Base-by-base conservation (phyloP, 306 rosid genomes). In the Carpinus viminea region DNA sequence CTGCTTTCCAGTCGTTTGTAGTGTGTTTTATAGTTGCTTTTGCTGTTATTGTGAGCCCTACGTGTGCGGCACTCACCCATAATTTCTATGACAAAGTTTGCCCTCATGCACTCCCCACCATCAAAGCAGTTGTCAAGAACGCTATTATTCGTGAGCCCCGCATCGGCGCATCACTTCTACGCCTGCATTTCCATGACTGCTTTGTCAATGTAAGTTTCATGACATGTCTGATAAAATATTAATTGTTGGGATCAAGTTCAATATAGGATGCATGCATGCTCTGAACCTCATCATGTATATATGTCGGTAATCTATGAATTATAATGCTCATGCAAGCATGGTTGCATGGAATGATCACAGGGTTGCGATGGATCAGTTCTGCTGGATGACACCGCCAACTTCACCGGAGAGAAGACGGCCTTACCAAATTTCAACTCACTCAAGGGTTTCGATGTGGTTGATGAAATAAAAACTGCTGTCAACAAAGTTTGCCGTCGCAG, bases 351-450 rank as follows among this genome's bases (percentile, higher is more conserved):
- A 41, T 66, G 26, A 28, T 68, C 8, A 4, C 64, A 91, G 91
- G 93, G 96, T 2, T 91, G 96, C n/a, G 96, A 89, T 82, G 96
- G 90, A 68, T 91, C 96, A 7, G 12, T 89, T 78, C 70, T 91
- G 64, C 82, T 89, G 1, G 90, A 91, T 45, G 93, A 89, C 43
- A 84, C 84, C 0, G 62, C 70, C 5, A 77, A 31, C 70, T 84
- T 91, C 68, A 79, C 38, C 0, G 90, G 96, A 4, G 96, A 91
- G 83, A 89, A 91, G 83, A 89, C 80, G 0, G 96, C 93, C 1
- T 1, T 13, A 0, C 74, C 89, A 79, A 91, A 91, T 66, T 0
- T 47, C 5, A 81, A 81, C n/a, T 84, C 85, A 3, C 7, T 77
- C 3, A 81, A 83, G 59, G 88, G 85, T 5, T 75, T 81, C 6